phyloP scores from a whole-genome alignment of 1,139 yeast genomes.

The Kurtzmaniella quercitrusa region DNA sequence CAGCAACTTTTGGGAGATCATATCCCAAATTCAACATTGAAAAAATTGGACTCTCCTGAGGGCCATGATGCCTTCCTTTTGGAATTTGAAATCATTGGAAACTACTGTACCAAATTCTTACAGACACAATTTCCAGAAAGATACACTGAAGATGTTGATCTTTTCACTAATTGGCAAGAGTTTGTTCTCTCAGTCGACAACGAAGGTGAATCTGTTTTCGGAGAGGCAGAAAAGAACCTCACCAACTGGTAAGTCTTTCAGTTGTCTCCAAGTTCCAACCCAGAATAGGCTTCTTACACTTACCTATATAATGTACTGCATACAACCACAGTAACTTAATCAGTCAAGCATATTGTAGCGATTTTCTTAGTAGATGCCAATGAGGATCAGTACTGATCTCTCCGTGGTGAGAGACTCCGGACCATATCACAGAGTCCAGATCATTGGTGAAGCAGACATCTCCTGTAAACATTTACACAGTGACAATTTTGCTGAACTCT shows the following conservation, averaged over 20 bases:
- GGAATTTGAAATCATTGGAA: constrained; percentile 81
- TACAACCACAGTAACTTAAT: neutral
- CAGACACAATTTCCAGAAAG: constrained; percentile 51
- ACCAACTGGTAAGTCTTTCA: constrained; percentile 64
- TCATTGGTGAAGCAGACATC: neutral
- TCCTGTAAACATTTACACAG: neutral
- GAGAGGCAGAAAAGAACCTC: constrained; percentile 85
- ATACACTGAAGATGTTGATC: constrained; percentile 47
- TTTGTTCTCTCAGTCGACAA: constrained; percentile 34
- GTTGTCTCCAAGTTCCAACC: no score
- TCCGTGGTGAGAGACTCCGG: neutral
- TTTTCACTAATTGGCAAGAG: constrained; percentile 51
- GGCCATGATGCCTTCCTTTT: constrained; percentile 96
- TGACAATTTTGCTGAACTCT: neutral
- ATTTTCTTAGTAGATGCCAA: neutral
- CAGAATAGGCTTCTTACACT: no score
- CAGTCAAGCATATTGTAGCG: neutral
- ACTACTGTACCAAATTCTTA: constrained; percentile 64
- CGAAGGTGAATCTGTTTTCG: constrained; percentile 75
- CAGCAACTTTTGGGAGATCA: constrained; percentile 78
- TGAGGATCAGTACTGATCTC: neutral
- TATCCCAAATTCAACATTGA: constrained; percentile 65
- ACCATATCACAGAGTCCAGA: neutral
- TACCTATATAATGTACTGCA: constrained; percentile 3
- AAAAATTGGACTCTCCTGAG: constrained; percentile 84